phyloP scores from a whole-genome alignment of 2,329 filamentous ascomycete genomes.

The Xylariaceae sp. region DNA sequence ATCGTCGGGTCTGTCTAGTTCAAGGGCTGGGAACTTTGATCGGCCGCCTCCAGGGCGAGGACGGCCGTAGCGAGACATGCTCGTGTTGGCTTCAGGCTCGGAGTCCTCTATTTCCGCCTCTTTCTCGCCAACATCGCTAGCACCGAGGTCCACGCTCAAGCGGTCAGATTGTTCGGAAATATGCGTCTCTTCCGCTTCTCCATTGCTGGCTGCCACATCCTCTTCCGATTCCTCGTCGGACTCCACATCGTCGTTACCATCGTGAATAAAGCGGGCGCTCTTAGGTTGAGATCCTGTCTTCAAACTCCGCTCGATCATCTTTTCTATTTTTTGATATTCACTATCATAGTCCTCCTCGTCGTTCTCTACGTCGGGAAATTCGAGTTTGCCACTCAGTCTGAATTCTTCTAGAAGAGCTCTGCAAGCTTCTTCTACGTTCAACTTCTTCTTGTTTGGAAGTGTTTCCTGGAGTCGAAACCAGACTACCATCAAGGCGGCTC shows the following conservation, averaged over 20 bases:
- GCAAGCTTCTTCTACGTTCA: slow-evolving; percentile 24
- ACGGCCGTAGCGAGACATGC: background rate
- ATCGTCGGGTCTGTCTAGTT: slow-evolving; percentile 10
- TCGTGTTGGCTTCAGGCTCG: slow-evolving; percentile 15
- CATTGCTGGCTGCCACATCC: background rate
- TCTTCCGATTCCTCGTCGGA: background rate
- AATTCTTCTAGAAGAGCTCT: slow-evolving; percentile 22
- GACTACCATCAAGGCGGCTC: slow-evolving; percentile 27
- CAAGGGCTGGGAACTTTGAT: background rate
- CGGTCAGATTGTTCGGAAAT: background rate
- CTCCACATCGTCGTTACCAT: slow-evolving; percentile 22
- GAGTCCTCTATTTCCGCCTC: slow-evolving; percentile 22
- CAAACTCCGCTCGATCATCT: slow-evolving; percentile 24
- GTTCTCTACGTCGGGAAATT: slow-evolving; percentile 18
- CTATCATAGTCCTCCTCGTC: slow-evolving; percentile 19
- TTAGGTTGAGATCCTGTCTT: slow-evolving; percentile 14
- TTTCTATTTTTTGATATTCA: slow-evolving; percentile 26
- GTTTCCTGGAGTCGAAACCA: slow-evolving; percentile 28
- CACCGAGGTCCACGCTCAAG: slow-evolving; percentile 21
- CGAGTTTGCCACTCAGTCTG: slow-evolving; percentile 21
- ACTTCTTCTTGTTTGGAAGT: slow-evolving; percentile 22
- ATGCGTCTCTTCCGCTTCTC: slow-evolving; percentile 6
- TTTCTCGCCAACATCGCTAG: slow-evolving; percentile 4
- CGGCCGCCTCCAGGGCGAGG: background rate
- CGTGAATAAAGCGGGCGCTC: slow-evolving; percentile 16